Percentiles rank a stretch among this genome's conserved stretches.
phyloP scores from a whole-genome alignment of 192 early-diverging fungal genomes.

The Cetraspora pellucida region DNA sequence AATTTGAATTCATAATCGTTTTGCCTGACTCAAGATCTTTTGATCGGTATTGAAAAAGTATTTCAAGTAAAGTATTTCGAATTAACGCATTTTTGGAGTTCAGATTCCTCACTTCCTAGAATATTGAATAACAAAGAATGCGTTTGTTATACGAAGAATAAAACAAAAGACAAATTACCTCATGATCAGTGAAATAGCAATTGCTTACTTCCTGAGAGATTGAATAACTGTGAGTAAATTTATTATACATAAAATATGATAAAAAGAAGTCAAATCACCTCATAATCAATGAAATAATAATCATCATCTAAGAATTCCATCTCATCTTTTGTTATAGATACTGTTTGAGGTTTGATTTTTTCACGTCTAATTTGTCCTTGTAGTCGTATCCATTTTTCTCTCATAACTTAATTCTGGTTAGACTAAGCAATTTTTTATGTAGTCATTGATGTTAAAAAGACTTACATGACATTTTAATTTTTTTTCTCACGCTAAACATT shows the following conservation, averaged over 20 bases:
- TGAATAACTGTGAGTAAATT: neutral
- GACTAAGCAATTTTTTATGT: neutral
- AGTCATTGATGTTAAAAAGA: neutral
- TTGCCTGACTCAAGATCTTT: slow-evolving; percentile 22
- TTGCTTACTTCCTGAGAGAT: neutral
- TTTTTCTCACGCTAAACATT: neutral
- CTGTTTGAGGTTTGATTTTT: too few relatives aligned
- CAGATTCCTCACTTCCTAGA: slow-evolving; percentile 4
- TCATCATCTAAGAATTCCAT: too few relatives aligned
- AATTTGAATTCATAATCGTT: slow-evolving; percentile 27
- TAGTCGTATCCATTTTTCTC: neutral
- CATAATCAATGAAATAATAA: neutral
- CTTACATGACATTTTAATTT: neutral
- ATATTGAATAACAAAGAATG: neutral
- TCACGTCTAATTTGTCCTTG: neutral
- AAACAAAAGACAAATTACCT: neutral
- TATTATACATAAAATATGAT: neutral
- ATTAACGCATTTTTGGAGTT: neutral
- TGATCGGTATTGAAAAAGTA: neutral
- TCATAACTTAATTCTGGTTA: neutral
- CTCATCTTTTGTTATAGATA: too few relatives aligned
- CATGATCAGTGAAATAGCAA: neutral
- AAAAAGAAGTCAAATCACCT: neutral
- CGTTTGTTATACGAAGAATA: neutral
- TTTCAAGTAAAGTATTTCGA: slow-evolving; percentile 1